These are phyloP conservation scores for Cerioporus squamosus DNA, from an alignment of 1,284 basidiomycete genomes.

Conservation along the genomic window DNA sequence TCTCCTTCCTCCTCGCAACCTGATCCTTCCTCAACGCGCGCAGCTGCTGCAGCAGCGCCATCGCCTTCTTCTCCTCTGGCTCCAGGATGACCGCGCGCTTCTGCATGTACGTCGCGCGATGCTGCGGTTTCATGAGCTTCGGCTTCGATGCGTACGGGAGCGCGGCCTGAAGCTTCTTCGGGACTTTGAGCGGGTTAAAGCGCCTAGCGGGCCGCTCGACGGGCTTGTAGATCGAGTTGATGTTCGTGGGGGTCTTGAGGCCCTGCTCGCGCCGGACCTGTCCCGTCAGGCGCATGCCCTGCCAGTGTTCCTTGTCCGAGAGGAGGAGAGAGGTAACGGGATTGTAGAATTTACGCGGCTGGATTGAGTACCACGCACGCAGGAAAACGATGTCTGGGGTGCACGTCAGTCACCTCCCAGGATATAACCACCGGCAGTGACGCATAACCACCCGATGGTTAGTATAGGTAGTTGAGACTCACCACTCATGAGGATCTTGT, in stretches of 20 bases:
- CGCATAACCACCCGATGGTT: not conserved
- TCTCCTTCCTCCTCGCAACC: slow-evolving; percentile 75
- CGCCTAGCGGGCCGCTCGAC: slow-evolving; percentile 82
- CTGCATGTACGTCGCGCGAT: slow-evolving; percentile 83
- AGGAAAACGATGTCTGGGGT: slow-evolving; percentile 90
- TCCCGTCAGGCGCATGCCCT: slow-evolving; percentile 96
- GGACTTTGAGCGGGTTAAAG: slow-evolving; percentile 91
- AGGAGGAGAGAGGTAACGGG: slow-evolving; percentile 92
- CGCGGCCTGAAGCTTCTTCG: slow-evolving; percentile 86
- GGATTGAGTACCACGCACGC: slow-evolving; percentile 95
- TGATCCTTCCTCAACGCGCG: slow-evolving; percentile 92
- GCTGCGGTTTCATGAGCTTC: slow-evolving; percentile 81
- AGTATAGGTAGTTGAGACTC: not conserved
- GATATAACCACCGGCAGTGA: not conserved
- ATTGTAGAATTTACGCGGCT: slow-evolving; percentile 96
- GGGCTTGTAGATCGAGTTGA: slow-evolving; percentile 89
- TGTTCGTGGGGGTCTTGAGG: slow-evolving; percentile 80
- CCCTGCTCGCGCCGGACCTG: slow-evolving; percentile 87
- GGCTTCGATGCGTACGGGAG: slow-evolving; percentile 95
- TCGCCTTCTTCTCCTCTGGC: slow-evolving; percentile 91
- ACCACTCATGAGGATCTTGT: slow-evolving; percentile 97
- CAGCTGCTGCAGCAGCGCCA: slow-evolving; percentile 95
- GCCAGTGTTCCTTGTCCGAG: slow-evolving; percentile 79
- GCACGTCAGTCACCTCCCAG: not conserved
- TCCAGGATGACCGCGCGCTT: slow-evolving; percentile 94